phyloP scores from a whole-genome alignment of 371 early-diverging fungal species.

The Dichotomocladium elegans region DNA sequence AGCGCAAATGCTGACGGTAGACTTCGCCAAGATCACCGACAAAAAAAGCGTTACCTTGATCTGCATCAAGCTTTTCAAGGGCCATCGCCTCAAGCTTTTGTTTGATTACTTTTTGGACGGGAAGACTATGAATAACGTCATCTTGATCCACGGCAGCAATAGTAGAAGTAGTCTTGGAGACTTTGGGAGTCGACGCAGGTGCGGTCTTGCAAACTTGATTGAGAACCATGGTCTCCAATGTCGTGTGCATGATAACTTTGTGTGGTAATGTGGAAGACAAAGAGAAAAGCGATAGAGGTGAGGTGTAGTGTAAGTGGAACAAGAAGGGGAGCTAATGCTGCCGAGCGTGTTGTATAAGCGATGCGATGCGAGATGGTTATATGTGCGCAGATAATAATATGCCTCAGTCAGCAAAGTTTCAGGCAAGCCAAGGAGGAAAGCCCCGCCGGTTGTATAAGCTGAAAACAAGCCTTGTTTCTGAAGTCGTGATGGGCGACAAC shows the following conservation, averaged over 20 bases:
- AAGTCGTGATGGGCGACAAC: slow-evolving; percentile 70
- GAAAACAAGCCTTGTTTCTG: slow-evolving; percentile 60
- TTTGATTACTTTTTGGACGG: slow-evolving; percentile 30
- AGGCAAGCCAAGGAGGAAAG: slow-evolving; percentile 66
- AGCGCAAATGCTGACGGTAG: slow-evolving; percentile 78
- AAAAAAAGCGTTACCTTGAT: slow-evolving; percentile 88
- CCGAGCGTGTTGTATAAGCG: not conserved
- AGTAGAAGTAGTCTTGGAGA: slow-evolving; percentile 3
- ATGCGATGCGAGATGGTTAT: not conserved
- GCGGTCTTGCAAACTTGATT: slow-evolving; percentile 13
- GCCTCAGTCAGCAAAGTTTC: slow-evolving; percentile 10
- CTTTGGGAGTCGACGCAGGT: too few relatives aligned
- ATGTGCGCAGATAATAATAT: too few relatives aligned
- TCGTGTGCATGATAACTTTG: slow-evolving; percentile 27
- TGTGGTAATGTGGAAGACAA: not conserved
- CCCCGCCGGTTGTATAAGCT: slow-evolving; percentile 63
- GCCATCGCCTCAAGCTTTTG: slow-evolving; percentile 36
- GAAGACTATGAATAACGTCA: slow-evolving; percentile 22
- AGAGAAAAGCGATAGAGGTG: slow-evolving; percentile 16
- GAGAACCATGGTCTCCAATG: slow-evolving; percentile 32
- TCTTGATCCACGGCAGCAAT: slow-evolving; percentile 1
- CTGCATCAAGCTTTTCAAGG: slow-evolving; percentile 47
- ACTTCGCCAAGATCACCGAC: slow-evolving; percentile 91
- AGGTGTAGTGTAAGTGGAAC: slow-evolving; percentile 23
- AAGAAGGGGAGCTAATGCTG: slow-evolving; percentile 1